Conservation (phyloP, 1,284 basidiomycete species). For the Phellopilus nigrolimitatus region DNA sequence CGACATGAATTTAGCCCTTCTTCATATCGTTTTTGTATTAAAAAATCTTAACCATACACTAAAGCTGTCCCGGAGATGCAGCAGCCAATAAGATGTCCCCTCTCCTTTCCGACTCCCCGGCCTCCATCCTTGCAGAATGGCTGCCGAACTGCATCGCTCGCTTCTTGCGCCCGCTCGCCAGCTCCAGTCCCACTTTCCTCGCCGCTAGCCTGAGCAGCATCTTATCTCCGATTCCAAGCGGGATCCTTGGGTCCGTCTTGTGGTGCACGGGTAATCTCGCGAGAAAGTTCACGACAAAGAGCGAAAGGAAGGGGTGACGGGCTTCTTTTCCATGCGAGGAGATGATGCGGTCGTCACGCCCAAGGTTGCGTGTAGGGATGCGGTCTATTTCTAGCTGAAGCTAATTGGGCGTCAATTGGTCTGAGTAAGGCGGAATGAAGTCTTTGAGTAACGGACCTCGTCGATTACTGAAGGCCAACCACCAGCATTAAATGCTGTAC, state of each 20-base stretch:
- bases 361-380: conserved; percentile 86
- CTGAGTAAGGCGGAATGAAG: neutral
- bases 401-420: conserved; percentile 34
- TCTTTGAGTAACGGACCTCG: conserved; percentile 51
- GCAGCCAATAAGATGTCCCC: conserved; percentile 15
- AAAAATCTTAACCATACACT: neutral
- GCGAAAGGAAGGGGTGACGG: conserved; percentile 85
- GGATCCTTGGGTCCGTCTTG: conserved; percentile 74
- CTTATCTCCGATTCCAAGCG: conserved; percentile 82
- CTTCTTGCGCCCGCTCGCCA: conserved; percentile 76
- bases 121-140: conserved; percentile 85
- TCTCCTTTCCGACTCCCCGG: conserved; percentile 29
- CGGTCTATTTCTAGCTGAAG: conserved; percentile 91
- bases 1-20: too few species aligned
- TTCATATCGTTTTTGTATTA: neutral
- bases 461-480: conserved; percentile 74
- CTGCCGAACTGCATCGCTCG: conserved; percentile 97
- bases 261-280: conserved; percentile 70
- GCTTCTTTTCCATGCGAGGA: conserved; percentile 88
- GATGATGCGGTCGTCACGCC: conserved; percentile 89
- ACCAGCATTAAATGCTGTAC: conserved; percentile 62
- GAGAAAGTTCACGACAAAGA: conserved; percentile 71
- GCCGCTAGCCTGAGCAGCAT: conserved; percentile 73
- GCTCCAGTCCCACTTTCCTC: conserved; percentile 58
- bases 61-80: neutral